phyloP scores from a whole-genome alignment of 1,139 yeast species.

The Yamadazyma sp. region DNA sequence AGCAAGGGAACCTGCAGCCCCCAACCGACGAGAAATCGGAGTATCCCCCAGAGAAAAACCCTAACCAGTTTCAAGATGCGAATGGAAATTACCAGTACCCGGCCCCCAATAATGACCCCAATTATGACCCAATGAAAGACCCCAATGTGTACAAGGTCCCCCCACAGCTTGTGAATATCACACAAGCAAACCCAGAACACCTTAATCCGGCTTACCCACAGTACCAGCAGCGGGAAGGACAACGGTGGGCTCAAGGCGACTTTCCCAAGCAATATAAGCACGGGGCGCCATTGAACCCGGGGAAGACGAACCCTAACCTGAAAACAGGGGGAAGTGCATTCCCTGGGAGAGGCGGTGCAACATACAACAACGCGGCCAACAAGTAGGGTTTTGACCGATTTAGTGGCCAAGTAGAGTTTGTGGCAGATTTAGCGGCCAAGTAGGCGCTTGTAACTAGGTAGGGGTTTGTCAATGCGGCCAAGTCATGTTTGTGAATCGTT shows the following conservation, averaged over 20 bases:
- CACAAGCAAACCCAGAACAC: slow-evolving; percentile 36
- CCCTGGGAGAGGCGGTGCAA: slow-evolving; percentile 42
- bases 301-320: slow-evolving; percentile 20
- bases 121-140: slow-evolving; percentile 25
- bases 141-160: slow-evolving; percentile 32
- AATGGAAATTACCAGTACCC: slow-evolving; percentile 1
- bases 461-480: too few relatives aligned
- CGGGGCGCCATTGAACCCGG: slow-evolving; percentile 39
- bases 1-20: not conserved
- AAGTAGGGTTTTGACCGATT: slow-evolving; percentile 5
- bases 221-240: slow-evolving; percentile 33
- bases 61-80: not conserved
- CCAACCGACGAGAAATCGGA: too few relatives aligned
- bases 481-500: too few relatives aligned
- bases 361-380: slow-evolving; percentile 42
- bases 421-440: not conserved
- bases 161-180: slow-evolving; percentile 39
- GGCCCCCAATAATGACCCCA: not conserved
- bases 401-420: not conserved
- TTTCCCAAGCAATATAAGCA: slow-evolving; percentile 29
- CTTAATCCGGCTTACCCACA: slow-evolving; percentile 40
- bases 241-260: slow-evolving; percentile 34
- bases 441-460: too few relatives aligned
- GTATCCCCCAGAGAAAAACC: slow-evolving; percentile 1
- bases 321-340: slow-evolving; percentile 32